Evolutionary conservation across 352 stramenopile genomes (phyloP), one percentile per base, ranked within the genome.

Genomic region (Phytophthora constricta): DNA sequence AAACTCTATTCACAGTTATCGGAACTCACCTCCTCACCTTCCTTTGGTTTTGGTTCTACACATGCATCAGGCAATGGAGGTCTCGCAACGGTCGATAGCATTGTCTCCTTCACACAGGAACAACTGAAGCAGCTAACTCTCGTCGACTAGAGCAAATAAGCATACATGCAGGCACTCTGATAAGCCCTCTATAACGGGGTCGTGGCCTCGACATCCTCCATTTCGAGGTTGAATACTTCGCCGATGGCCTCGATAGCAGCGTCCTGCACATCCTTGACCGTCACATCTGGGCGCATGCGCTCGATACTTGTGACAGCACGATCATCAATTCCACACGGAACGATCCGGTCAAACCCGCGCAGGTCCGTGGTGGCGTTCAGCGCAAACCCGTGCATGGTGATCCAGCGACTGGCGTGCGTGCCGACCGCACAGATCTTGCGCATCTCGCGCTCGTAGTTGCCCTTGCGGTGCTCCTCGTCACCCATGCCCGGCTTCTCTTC

Each of bases 361-460:
- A 99, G 70, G 74, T 99, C 87, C 1, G 94, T 97, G 48, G 73
- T 87, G 8, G 98, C 87, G 85, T 99, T 99, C 41, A 99, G 78
- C 7, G 97, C 94, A 74, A 99, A 97, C 28, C 98, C 98, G 72
- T 99, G 98, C 74, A 98, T 98, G 9, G 98, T 99, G 54, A 99
- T 97, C 98, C 98, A 99, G 47, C 91, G 79, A 48, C 90, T 98
- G 3, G 92, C 92, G 33, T 97, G 96, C 13, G 99, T 97, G 9
- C 98, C 98, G 17, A 99, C 91, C 0, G 97, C 97, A 13, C 95
- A 95, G 66, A 99, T 96, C 76, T 99, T 99, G 34, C 88, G 78
- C 78, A 95, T 88, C 20, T 90, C 86, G 16, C 76, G 75, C 31
- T 75, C 77, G 51, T 62, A 59, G n/a, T 89, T 53, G 28, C 74